phyloP scores from a whole-genome alignment of 805 yeast genomes.

The Blastobotrys chiropterorum region DNA sequence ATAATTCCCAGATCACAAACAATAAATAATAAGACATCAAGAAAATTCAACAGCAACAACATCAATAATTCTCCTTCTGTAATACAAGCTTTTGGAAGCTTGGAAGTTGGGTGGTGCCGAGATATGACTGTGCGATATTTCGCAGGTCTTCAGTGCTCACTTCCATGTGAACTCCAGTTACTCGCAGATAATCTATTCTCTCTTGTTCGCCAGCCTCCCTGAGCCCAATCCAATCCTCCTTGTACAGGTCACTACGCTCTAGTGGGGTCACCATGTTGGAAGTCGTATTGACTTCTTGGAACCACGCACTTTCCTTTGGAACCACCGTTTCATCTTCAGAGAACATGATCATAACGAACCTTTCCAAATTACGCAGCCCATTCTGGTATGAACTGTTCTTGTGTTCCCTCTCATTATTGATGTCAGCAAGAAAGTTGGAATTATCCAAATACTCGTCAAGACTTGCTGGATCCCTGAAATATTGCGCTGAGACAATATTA shows the following conservation, averaged over 20 bases:
- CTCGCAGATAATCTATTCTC: constrained; percentile 42
- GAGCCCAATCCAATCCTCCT: constrained; percentile 57
- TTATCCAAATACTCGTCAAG: constrained; percentile 49
- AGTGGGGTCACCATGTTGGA: constrained; percentile 42
- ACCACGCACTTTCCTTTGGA: constrained; percentile 66
- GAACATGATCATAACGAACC: constrained; percentile 55
- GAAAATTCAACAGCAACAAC: not conserved
- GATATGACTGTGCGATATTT: constrained; percentile 38
- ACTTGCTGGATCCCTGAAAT: constrained; percentile 56
- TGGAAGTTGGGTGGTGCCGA: constrained; percentile 28
- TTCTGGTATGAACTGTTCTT: constrained; percentile 37
- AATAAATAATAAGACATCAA: not conserved
- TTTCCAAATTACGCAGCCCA: constrained; percentile 40
- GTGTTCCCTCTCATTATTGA: constrained; percentile 53
- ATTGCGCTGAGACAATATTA: constrained; percentile 64
- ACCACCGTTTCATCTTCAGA: constrained; percentile 58
- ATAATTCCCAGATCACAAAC: too few relatives aligned
- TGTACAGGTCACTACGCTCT: constrained; percentile 43
- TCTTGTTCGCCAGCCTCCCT: constrained; percentile 38
- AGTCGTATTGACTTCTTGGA: constrained; percentile 45
- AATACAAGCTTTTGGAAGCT: not conserved
- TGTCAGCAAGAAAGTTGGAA: constrained; percentile 55
- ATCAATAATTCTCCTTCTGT: not conserved
- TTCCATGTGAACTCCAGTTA: constrained; percentile 61
- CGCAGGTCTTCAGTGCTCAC: constrained; percentile 48